A percentile compares a stretch with the other conserved stretches of the same genome.
Evolutionary conservation across 805 yeast genomes (phyloP).

Genomic region (Suhomyces sp.): DNA sequence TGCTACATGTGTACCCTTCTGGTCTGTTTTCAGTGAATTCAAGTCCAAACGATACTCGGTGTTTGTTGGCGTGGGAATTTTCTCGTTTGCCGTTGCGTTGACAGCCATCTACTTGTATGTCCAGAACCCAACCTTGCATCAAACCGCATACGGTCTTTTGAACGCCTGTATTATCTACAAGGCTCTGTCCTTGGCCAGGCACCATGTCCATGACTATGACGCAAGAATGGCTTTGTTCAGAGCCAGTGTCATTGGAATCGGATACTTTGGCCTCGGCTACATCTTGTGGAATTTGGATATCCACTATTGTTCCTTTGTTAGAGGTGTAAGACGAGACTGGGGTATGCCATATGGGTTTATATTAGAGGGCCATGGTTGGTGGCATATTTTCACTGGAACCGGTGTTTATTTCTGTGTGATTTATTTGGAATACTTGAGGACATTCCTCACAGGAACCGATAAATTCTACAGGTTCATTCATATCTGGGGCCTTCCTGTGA

Average conservation of each 20-base stretch:
- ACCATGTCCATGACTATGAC: slow-evolving; percentile 49
- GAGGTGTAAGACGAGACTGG: slow-evolving; percentile 54
- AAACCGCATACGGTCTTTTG: slow-evolving; percentile 75
- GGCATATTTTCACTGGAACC: slow-evolving; percentile 86
- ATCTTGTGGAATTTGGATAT: slow-evolving; percentile 88
- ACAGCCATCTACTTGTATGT: slow-evolving; percentile 67
- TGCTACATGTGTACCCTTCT: slow-evolving; percentile 93
- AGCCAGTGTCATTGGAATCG: slow-evolving; percentile 60
- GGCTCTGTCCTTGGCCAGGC: slow-evolving; percentile 51
- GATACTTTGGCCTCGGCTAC: slow-evolving; percentile 70
- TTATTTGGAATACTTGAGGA: slow-evolving; percentile 71
- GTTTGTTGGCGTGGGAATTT: slow-evolving; percentile 48
- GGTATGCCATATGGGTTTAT: slow-evolving; percentile 87
- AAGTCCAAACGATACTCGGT: slow-evolving; percentile 37
- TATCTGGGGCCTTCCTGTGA: slow-evolving; percentile 46
- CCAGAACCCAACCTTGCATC: slow-evolving; percentile 86
- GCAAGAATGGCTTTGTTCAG: slow-evolving; percentile 51
- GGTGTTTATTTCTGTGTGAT: slow-evolving; percentile 87
- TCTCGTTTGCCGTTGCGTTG: slow-evolving; percentile 55
- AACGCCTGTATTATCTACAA: slow-evolving; percentile 71
- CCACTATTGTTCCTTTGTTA: slow-evolving; percentile 65
- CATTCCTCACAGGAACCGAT: slow-evolving; percentile 60
- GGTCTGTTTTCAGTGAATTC: slow-evolving; percentile 73
- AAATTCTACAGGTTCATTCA: slow-evolving; percentile 57
- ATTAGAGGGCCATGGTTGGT: slow-evolving; percentile 95